These are phyloP conservation scores for Penicillium hordei DNA, from an alignment of 2,329 filamentous ascomycete genomes.

Conservation along the genomic window DNA sequence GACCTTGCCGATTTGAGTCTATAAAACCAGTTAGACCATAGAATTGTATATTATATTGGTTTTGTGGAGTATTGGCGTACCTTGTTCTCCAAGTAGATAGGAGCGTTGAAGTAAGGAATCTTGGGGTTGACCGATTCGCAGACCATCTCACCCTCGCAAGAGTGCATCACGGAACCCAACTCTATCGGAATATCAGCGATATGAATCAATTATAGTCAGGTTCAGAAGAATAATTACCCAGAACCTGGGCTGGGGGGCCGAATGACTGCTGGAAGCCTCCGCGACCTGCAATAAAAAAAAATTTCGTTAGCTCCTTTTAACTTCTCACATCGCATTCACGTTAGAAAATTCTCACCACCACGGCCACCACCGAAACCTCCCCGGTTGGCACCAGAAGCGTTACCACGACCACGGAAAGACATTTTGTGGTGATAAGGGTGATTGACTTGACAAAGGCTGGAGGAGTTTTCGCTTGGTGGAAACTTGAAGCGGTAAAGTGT, in stretches of 20 bases:
- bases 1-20: conserved; percentile 90
- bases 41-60: background rate
- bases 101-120: conserved; percentile 98
- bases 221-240: conserved; percentile 46
- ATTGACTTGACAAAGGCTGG: conserved; percentile 30
- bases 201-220: conserved; percentile 1
- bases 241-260: conserved; percentile 62
- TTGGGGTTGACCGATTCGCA: conserved; percentile 94
- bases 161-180: conserved; percentile 92
- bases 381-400: conserved; percentile 54
- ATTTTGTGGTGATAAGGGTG: conserved; percentile 47
- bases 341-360: conserved; percentile 39
- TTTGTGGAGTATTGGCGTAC: conserved; percentile 43
- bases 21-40: conserved; percentile 22
- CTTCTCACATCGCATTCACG: conserved; percentile 2
- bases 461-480: conserved; percentile 45
- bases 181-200: conserved; percentile 55
- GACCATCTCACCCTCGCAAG: conserved; percentile 96
- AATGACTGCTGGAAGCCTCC: conserved; percentile 63
- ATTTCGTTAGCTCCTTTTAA: conserved; percentile 34
- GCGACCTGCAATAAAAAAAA: conserved; percentile 51
- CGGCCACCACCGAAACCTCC: conserved; percentile 45
- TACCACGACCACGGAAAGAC: conserved; percentile 63
- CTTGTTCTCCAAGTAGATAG: conserved; percentile 99
- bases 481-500: conserved; percentile 48